Percentiles rank a stretch among this genome's conserved stretches.
Evolutionary conservation across 176 grass and related monocot species (phyloP).

Genomic region (Saccharum officinarum): DNA sequence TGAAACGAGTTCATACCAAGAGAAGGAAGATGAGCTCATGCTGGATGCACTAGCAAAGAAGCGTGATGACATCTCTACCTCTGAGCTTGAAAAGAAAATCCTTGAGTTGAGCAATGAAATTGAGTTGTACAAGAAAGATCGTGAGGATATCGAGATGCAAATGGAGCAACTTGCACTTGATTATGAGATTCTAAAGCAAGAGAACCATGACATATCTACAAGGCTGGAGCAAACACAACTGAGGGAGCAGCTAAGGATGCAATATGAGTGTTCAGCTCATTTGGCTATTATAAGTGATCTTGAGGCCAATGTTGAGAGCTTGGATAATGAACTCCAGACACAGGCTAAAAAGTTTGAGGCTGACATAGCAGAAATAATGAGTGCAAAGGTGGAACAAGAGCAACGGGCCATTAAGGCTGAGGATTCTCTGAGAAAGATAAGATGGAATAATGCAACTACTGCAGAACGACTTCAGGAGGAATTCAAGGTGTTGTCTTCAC

Average conservation of each 20-base stretch:
- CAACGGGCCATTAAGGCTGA: conserved; percentile 79
- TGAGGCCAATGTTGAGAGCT: conserved; percentile 67
- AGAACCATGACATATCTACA: conserved; percentile 87
- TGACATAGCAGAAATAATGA: conserved; percentile 63
- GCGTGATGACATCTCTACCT: conserved; percentile 37
- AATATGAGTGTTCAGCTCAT: conserved; percentile 96
- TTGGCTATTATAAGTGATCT: conserved; percentile 84
- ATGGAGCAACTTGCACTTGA: conserved; percentile 98
- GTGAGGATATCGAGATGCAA: conserved; percentile 93
- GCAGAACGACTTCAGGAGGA: conserved; percentile 75
- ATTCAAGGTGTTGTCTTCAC: conserved; percentile 70
- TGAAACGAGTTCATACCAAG: conserved; percentile 48
- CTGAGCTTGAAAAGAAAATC: conserved; percentile 74
- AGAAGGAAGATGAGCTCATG: conserved; percentile 66
- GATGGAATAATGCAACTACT: conserved; percentile 65
- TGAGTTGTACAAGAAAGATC: conserved; percentile 85
- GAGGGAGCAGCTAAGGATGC: conserved; percentile 82
- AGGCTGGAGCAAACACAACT: conserved; percentile 91
- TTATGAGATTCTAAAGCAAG: conserved; percentile 97
- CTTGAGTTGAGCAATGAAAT: conserved; percentile 71
- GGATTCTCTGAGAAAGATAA: conserved; percentile 69
- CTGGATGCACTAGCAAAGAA: conserved; percentile 68
- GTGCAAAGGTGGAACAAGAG: conserved; percentile 77
- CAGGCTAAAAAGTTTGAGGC: conserved; percentile 73
- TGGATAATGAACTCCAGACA: conserved; percentile 76